Evolutionary conservation across 2,329 filamentous ascomycete species (phyloP).

Genomic region (Alternaria arbusti): DNA sequence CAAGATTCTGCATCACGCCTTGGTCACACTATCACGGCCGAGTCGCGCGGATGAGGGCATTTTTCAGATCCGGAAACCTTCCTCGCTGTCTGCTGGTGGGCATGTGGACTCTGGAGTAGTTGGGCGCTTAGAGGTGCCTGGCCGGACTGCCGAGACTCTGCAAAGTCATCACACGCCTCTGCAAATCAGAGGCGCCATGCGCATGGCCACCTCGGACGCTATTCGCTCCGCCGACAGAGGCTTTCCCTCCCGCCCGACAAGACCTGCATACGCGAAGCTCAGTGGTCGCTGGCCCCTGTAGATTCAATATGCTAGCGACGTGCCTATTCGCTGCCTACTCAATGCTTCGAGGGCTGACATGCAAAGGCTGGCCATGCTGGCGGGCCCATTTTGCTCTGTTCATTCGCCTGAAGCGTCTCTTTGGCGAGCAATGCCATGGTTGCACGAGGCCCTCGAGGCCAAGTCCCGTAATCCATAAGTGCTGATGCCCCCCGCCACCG

Average conservation of each 20-base stretch:
- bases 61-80: not conserved
- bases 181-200: slow-evolving; percentile 24
- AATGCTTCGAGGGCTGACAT: slow-evolving; percentile 36
- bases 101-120: slow-evolving; percentile 22
- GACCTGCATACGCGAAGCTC: slow-evolving; percentile 31
- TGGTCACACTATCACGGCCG: slow-evolving; percentile 36
- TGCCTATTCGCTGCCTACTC: slow-evolving; percentile 36
- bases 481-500: slow-evolving; percentile 35
- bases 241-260: slow-evolving; percentile 32
- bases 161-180: slow-evolving; percentile 33
- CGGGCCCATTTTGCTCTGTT: slow-evolving; percentile 20
- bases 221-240: slow-evolving; percentile 29
- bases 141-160: slow-evolving; percentile 20
- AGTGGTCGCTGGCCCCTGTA: slow-evolving; percentile 39
- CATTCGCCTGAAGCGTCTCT: slow-evolving; percentile 23
- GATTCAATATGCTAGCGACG: slow-evolving; percentile 34
- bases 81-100: slow-evolving; percentile 8
- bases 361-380: slow-evolving; percentile 34
- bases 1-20: slow-evolving; percentile 27
- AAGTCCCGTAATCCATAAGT: slow-evolving; percentile 32
- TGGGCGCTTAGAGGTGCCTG: slow-evolving; percentile 40
- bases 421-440: slow-evolving; percentile 23
- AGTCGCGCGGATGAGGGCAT: slow-evolving; percentile 20
- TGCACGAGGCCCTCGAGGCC: slow-evolving; percentile 25
- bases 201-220: slow-evolving; percentile 22